Percentiles rank a stretch among this genome's conserved stretches.
Conservation (phyloP, 352 stramenopile genomes). For the Aphanomyces astaci region DNA sequence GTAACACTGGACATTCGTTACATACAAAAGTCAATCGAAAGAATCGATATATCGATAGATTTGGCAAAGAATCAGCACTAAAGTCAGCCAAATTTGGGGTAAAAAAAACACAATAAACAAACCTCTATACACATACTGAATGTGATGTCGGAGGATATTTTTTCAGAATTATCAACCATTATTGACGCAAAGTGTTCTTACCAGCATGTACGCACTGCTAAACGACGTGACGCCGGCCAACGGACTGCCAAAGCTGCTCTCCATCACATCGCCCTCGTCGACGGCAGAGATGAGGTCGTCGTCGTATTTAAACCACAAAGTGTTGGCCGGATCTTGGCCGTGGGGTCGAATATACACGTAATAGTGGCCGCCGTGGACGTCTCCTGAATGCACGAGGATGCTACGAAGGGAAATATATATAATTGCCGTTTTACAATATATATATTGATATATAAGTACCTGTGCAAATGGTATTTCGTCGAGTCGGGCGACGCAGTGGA, state of each 20-base stretch:
- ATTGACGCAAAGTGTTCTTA: not conserved
- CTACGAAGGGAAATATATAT: too few relatives aligned
- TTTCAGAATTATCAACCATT: too few relatives aligned
- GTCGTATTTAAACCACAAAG: constrained; percentile 78
- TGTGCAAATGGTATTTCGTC: constrained; percentile 16
- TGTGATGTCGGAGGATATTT: too few relatives aligned
- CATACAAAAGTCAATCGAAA: too few relatives aligned
- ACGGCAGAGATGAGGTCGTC: constrained; percentile 76
- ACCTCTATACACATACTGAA: too few relatives aligned
- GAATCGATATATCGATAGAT: too few relatives aligned
- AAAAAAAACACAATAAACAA: too few relatives aligned
- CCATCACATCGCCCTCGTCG: constrained; percentile 58
- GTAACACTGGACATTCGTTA: too few relatives aligned
- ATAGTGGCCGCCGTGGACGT: constrained; percentile 82
- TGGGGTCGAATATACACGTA: constrained; percentile 82
- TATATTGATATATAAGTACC: too few relatives aligned
- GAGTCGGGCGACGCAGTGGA: constrained; percentile 22
- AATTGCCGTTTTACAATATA: too few relatives aligned
- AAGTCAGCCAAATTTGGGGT: too few relatives aligned
- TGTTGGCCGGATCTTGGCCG: constrained; percentile 39
- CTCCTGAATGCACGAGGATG: constrained; percentile 77
- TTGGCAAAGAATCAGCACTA: too few relatives aligned
- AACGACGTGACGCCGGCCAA: constrained; percentile 28
- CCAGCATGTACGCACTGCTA: constrained; percentile 84
- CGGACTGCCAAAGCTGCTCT: constrained; percentile 58